Percentiles rank a stretch among this genome's conserved stretches.
These are phyloP conservation scores for Elaeagnus macrophylla DNA, from an alignment of 306 rosid genomes.

Conservation along the genomic window DNA sequence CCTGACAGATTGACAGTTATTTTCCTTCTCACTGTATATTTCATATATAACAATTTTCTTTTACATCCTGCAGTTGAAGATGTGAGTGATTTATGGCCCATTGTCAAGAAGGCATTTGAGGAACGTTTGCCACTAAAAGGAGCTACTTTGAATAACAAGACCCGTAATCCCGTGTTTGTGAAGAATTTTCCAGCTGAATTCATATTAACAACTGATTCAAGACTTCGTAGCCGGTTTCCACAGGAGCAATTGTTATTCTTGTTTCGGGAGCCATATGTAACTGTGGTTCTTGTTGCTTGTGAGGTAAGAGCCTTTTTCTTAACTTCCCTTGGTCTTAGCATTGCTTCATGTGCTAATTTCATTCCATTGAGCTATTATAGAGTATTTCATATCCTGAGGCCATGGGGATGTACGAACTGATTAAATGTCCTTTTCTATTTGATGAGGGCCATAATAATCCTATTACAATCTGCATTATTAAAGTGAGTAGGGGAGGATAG, in stretches of 20 bases:
- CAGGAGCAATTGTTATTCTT: conserved; percentile 83
- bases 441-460: not conserved
- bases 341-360: not conserved
- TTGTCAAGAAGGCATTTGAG: conserved; percentile 72
- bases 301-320: conserved; percentile 47
- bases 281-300: conserved; percentile 83
- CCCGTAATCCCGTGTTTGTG: conserved; percentile 62
- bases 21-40: conserved; percentile 13
- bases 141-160: conserved; percentile 86
- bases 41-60: conserved; percentile 9
- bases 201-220: conserved; percentile 88
- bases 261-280: conserved; percentile 95
- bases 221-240: conserved; percentile 93
- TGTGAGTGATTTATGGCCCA: conserved; percentile 97
- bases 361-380: not conserved
- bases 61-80: conserved; percentile 74
- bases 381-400: not conserved
- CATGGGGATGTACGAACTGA: not conserved
- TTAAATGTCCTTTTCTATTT: not conserved
- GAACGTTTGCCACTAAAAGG: conserved; percentile 67
- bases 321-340: conserved; percentile 2
- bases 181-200: conserved; percentile 68
- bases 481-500: not conserved
- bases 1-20: conserved; percentile 10
- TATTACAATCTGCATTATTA: not conserved